These are phyloP conservation scores for Aspergillus thermomutatus DNA, from an alignment of 2,329 filamentous ascomycete genomes.

Conservation along the genomic window DNA sequence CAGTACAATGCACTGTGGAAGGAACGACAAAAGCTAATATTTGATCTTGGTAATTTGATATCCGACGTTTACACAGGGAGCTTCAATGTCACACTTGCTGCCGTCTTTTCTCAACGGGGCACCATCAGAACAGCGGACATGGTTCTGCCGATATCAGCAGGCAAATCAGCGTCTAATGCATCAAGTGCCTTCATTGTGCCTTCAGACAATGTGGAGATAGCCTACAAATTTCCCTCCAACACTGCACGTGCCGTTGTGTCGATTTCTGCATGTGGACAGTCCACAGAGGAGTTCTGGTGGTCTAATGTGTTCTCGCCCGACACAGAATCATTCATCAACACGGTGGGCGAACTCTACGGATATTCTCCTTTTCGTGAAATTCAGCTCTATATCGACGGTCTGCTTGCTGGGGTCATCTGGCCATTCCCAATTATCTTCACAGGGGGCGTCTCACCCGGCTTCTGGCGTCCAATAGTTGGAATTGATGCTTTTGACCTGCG, in stretches of 20 bases:
- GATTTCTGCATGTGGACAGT: conserved; percentile 74
- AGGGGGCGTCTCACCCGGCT: conserved; percentile 70
- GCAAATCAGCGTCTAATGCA: conserved; percentile 38
- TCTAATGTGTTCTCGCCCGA: conserved; percentile 67
- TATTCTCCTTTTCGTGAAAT: conserved; percentile 75
- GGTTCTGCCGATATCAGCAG: conserved; percentile 59
- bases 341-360: conserved; percentile 59
- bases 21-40: conserved; percentile 68
- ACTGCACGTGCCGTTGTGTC: conserved; percentile 68
- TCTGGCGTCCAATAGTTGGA: conserved; percentile 76
- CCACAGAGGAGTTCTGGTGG: conserved; percentile 82
- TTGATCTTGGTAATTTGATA: conserved; percentile 73
- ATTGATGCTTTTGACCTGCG: conserved; percentile 74
- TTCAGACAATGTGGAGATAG: conserved; percentile 56
- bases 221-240: conserved; percentile 63
- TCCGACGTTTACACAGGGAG: conserved; percentile 67
- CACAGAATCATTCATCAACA: conserved; percentile 55
- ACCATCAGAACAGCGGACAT: conserved; percentile 53
- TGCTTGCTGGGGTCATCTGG: conserved; percentile 72
- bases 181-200: conserved; percentile 69
- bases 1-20: conserved; percentile 67
- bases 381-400: conserved; percentile 70
- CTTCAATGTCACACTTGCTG: conserved; percentile 72
- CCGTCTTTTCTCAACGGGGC: conserved; percentile 62
- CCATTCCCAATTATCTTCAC: conserved; percentile 82